Conservation (phyloP, 768 basidiomycete genomes). For the Xerocomellus amylosporus region DNA sequence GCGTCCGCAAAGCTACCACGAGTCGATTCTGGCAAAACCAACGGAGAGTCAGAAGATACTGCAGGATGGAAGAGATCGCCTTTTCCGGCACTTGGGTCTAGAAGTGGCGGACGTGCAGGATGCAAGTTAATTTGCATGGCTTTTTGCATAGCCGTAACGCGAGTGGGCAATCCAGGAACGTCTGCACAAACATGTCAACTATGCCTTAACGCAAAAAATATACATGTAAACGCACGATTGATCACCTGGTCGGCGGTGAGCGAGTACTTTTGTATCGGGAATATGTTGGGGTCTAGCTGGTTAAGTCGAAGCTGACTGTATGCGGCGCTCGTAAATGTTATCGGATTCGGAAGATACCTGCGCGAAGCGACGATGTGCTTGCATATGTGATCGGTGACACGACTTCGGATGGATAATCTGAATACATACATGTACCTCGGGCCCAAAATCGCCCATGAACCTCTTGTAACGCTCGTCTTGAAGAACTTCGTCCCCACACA, state of each 20-base stretch:
- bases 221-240: conserved; percentile 22
- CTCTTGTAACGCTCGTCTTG: conserved; percentile 64
- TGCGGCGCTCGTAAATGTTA: conserved; percentile 73
- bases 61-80: conserved; percentile 33
- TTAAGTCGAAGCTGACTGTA: conserved; percentile 70
- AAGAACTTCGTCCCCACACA: conserved; percentile 68
- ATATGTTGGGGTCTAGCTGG: conserved; percentile 68
- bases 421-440: conserved; percentile 55
- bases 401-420: background rate
- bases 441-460: conserved; percentile 70
- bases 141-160: conserved; percentile 41
- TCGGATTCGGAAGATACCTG: conserved; percentile 55
- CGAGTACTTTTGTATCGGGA: conserved; percentile 61
- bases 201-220: background rate
- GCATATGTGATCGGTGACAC: background rate
- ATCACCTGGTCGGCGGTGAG: conserved; percentile 42
- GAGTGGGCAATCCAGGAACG: conserved; percentile 47
- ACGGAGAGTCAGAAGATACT: conserved; percentile 11
- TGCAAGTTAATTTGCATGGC: conserved; percentile 45
- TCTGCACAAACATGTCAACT: conserved; percentile 17
- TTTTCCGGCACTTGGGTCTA: conserved; percentile 28
- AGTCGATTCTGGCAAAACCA: conserved; percentile 30
- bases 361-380: conserved; percentile 78
- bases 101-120: conserved; percentile 42
- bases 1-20: conserved; percentile 41